Evolutionary conservation across 345 rosid species (phyloP), one percentile per base, ranked within the genome.

Genomic region (Nasturtium officinale): DNA sequence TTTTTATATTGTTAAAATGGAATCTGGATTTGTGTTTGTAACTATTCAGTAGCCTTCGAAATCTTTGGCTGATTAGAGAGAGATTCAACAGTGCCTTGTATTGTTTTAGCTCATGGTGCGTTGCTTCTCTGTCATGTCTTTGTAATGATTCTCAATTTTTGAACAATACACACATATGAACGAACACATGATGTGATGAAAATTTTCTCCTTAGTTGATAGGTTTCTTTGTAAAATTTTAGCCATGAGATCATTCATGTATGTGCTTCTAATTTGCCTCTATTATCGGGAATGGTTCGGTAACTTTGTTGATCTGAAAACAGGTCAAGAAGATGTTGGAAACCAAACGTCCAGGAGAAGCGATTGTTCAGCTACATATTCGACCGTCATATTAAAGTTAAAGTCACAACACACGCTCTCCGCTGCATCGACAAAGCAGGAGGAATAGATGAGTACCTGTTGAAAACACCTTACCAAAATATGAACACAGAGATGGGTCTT

Each of bases 341-440:
- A 82, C 98, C 99, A 25, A 95, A 95, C 70, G 93, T 88, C 15
- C 96, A 95, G 74, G 90, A 90, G 64, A 95, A 95, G 82, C 77
- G 98, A 61, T 84, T 95, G 60, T 95, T 95, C 72, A 95, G 98
- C 79, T 95, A 90, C 83, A 86, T 91, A 71, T 77, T 88, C 12
- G 96, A 91, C 71, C 96, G 94, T 1, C 98, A 95, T 70, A 87
- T 95, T 71, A 86, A 86, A 66, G 87, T 91, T n/a, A 90, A 95
- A 80, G 92, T 95, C 50, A 91, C 99, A 0, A 90, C 86, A 11
- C 96, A 95, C 43, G 96, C 99, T 26, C 86, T 91, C 12, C 97
- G 99, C 35, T 95, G 97, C 91, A 87, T 95, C 16, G 99, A 95
- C 82, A 95, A 91, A 82, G 98, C 89, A 46, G 99, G 96, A 51